Evolutionary conservation across 257 asterid genomes (phyloP).

Genomic region (Ligustrum vulgare): DNA sequence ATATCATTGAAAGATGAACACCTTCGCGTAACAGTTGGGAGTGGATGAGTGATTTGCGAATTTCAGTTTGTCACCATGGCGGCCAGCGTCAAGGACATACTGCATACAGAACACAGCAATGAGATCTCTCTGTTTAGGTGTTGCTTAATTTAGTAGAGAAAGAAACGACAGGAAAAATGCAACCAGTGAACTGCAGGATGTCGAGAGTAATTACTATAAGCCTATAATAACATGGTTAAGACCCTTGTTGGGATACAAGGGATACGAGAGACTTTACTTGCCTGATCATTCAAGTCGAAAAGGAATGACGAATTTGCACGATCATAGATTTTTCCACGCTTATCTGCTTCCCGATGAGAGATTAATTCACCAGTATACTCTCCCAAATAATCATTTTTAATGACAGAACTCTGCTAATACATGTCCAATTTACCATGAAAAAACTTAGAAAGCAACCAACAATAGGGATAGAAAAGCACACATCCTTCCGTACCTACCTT

Average conservation of each 20-base stretch:
- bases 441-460: not conserved
- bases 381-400: slow-evolving; percentile 92
- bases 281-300: slow-evolving; percentile 93
- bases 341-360: slow-evolving; percentile 96
- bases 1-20: slow-evolving; percentile 28
- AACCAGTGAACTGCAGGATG: not conserved
- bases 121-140: slow-evolving; percentile 10
- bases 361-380: slow-evolving; percentile 95
- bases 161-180: not conserved
- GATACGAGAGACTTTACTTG: slow-evolving; percentile 29
- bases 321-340: slow-evolving; percentile 93
- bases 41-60: slow-evolving; percentile 94
- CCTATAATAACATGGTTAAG: not conserved
- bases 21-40: slow-evolving; percentile 96
- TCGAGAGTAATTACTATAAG: not conserved
- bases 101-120: slow-evolving; percentile 32
- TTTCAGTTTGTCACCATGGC: slow-evolving; percentile 95
- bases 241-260: not conserved
- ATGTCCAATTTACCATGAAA: slow-evolving; percentile 12
- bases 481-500: slow-evolving; percentile 65
- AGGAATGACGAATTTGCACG: slow-evolving; percentile 93
- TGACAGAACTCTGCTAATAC: slow-evolving; percentile 64
- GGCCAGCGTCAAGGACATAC: slow-evolving; percentile 95
- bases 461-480: slow-evolving; percentile 9
- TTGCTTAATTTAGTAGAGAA: not conserved